phyloP scores from a whole-genome alignment of 1,284 basidiomycete species.

The Acaromyces ingoldii region DNA sequence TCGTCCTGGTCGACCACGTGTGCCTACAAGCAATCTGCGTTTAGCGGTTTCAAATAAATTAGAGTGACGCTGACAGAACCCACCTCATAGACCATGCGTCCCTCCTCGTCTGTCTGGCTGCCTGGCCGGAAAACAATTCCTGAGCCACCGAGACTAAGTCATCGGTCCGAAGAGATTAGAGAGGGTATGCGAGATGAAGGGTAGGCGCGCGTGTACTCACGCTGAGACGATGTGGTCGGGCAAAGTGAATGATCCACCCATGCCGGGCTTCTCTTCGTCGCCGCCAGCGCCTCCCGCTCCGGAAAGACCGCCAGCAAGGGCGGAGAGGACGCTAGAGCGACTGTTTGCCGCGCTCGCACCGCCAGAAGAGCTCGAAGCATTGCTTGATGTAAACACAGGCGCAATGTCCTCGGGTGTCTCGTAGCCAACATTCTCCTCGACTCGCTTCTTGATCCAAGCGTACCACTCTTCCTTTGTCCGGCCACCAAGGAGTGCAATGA shows the following conservation, averaged over 20 bases:
- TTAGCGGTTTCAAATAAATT: not conserved
- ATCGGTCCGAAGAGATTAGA: not conserved
- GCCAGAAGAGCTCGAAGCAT: no score
- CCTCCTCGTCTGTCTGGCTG: constrained; percentile 25
- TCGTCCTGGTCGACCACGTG: constrained; percentile 42
- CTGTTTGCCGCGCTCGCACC: no score
- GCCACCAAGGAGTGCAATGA: constrained; percentile 81
- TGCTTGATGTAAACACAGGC: constrained; percentile 59
- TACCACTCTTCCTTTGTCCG: constrained; percentile 89
- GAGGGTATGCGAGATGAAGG: no score
- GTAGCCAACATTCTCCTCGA: constrained; percentile 69
- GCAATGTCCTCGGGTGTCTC: constrained; percentile 59
- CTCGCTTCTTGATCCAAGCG: constrained; percentile 78
- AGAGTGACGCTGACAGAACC: not conserved
- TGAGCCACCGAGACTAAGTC: constrained; percentile 23
- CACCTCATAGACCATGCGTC: constrained; percentile 38
- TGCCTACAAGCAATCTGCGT: constrained; percentile 15
- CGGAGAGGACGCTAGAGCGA: constrained; percentile 40
- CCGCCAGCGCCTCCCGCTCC: constrained; percentile 29
- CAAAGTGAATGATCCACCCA: constrained; percentile 15
- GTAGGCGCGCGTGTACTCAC: not conserved
- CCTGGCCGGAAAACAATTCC: constrained; percentile 45
- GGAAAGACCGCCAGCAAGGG: constrained; percentile 41
- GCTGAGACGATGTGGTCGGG: constrained; percentile 36
- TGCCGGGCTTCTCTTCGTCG: no score